phyloP scores from a whole-genome alignment of 371 early-diverging fungal species.

The Mucor saturninus region DNA sequence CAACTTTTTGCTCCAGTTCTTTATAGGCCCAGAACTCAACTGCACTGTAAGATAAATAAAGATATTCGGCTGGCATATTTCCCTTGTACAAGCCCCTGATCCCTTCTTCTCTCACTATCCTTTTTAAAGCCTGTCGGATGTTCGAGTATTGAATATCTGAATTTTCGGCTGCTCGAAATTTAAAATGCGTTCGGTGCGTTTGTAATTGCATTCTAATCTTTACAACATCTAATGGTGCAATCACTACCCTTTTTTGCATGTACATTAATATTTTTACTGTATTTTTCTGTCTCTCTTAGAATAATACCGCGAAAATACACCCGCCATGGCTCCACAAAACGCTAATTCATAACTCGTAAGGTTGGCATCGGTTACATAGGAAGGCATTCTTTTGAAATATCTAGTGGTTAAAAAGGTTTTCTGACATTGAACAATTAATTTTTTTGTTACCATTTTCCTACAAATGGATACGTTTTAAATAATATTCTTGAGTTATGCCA shows the following conservation, averaged over 20 bases:
- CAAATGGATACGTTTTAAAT: too few relatives aligned
- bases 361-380: slow-evolving; percentile 50
- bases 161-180: background rate
- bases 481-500: too few relatives aligned
- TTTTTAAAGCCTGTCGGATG: slow-evolving; percentile 57
- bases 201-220: slow-evolving; percentile 86
- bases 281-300: background rate
- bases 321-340: slow-evolving; percentile 73
- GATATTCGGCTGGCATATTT: slow-evolving; percentile 88
- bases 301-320: slow-evolving; percentile 64
- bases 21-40: slow-evolving; percentile 85
- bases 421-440: too few relatives aligned
- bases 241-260: slow-evolving; percentile 53
- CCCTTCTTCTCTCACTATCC: slow-evolving; percentile 78
- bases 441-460: too few relatives aligned
- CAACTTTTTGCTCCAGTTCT: slow-evolving; percentile 41
- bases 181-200: slow-evolving; percentile 36
- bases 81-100: slow-evolving; percentile 89
- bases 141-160: slow-evolving; percentile 58
- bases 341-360: slow-evolving; percentile 62
- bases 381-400: slow-evolving; percentile 33
- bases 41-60: slow-evolving; percentile 90
- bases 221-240: slow-evolving; percentile 92
- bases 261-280: too few relatives aligned
- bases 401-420: too few relatives aligned